Evolutionary conservation across 306 rosid genomes (phyloP), one percentile per base, ranked within the genome.

Genomic region (Dryas drummondii): DNA sequence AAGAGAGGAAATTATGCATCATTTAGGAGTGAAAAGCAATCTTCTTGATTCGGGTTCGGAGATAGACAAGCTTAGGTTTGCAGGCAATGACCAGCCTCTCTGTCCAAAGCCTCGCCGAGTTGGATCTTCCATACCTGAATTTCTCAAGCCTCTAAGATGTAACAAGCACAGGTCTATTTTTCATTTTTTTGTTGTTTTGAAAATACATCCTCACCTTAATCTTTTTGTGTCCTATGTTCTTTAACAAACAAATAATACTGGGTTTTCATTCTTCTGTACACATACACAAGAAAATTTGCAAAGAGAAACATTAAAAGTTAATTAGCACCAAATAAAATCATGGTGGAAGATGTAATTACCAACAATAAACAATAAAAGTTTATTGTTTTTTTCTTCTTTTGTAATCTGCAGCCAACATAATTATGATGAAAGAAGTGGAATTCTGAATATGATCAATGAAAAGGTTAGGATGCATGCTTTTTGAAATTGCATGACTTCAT

Each of bases 81-180:
- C 59, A 12, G 71, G 57, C 44, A 78, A 53, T 71, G 86, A 75
- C 27, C 93, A 77, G 59, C 97, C 96, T 16, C 82, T 93, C 66
- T 93, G 97, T 70, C 98, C 97, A 0, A 91, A 86, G 54, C 98
- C 98, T 7, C 85, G 82, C 41, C 83, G 87, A 63, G 56, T 81
- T 17, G 71, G 87, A 65, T 87, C 88, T 66, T 52, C 88, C 55
- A 32, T 91, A 9, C 91, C 93, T 44, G 96, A 85, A 41, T 86
- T 91, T 78, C 89, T 93, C 84, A 82, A 73, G 74, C 97, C 97
- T 68, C 79, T 82, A 12, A 55, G 74, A 51, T 93, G 96, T 60
- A 76, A 19, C 81, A 83, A 81, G 32, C 93, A 84, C 85, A 87
- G 92, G 93, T 87, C 54, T 65, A n/a, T 73, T 37, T n/a, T 19